Conservation (phyloP, 805 yeast species). For the Pichia eremophila region DNA sequence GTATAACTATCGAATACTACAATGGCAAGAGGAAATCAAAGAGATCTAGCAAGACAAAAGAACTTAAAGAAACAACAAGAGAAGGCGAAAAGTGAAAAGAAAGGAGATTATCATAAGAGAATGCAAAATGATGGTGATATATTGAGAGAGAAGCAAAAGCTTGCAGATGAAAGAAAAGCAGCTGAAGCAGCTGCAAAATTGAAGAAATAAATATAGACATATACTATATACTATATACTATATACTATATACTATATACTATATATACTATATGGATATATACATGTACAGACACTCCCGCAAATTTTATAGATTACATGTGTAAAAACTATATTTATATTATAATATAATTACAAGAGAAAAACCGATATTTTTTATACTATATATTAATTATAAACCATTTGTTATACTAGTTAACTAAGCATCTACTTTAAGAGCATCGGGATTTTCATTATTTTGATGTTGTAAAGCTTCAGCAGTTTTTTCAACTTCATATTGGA, state of each 20-base stretch:
- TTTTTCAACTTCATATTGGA: slow-evolving; percentile 84
- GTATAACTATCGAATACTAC: too few species aligned
- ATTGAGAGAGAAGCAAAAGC: slow-evolving; percentile 81
- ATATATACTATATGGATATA: too few species aligned
- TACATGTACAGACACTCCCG: too few species aligned
- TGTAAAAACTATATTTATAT: too few species aligned
- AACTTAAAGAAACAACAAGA: slow-evolving; percentile 73
- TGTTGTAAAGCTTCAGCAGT: slow-evolving; percentile 40
- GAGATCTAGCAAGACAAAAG: slow-evolving; percentile 88
- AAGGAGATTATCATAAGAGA: slow-evolving; percentile 80
- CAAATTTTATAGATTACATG: neutral
- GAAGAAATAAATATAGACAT: slow-evolving; percentile 4
- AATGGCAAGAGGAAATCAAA: slow-evolving; percentile 95
- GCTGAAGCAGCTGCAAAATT: slow-evolving; percentile 19
- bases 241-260: too few species aligned
- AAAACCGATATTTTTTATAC: too few species aligned
- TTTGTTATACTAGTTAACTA: neutral
- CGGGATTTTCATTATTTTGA: neutral
- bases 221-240: too few species aligned
- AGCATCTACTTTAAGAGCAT: neutral
- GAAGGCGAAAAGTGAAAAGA: slow-evolving; percentile 51
- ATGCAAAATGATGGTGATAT: slow-evolving; percentile 86
- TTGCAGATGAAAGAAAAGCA: slow-evolving; percentile 42
- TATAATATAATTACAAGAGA: too few species aligned
- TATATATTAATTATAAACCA: too few species aligned